phyloP scores from a whole-genome alignment of 768 basidiomycete species.

The Candolleomyces eurysporus region DNA sequence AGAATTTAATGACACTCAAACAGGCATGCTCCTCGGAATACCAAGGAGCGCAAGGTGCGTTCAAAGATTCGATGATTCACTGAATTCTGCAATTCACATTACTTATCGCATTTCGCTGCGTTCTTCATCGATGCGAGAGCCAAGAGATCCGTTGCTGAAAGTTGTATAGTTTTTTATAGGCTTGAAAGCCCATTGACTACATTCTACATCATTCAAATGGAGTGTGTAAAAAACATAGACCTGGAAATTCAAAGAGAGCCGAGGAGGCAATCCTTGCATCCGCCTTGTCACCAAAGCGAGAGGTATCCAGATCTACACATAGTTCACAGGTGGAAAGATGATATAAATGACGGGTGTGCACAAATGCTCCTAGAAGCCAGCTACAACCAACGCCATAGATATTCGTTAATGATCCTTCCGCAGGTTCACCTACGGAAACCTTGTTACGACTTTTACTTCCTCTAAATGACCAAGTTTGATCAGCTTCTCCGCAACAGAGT shows the following conservation, averaged over 20 bases:
- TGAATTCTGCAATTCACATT: slow-evolving; percentile 83
- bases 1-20: slow-evolving; percentile 71
- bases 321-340: slow-evolving; percentile 50
- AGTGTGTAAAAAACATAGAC: slow-evolving; percentile 27
- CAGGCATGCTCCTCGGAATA: slow-evolving; percentile 74
- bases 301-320: slow-evolving; percentile 21
- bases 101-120: slow-evolving; percentile 78
- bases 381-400: slow-evolving; percentile 29
- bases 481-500: slow-evolving; percentile 29
- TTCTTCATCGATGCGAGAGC: slow-evolving; percentile 81
- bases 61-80: slow-evolving; percentile 85
- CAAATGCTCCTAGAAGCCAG: slow-evolving; percentile 30
- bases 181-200: slow-evolving; percentile 22
- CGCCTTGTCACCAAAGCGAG: slow-evolving; percentile 8
- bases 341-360: slow-evolving; percentile 36
- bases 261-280: slow-evolving; percentile 1
- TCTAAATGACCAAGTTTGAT: slow-evolving; percentile 48
- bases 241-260: slow-evolving; percentile 16
- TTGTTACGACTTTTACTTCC: slow-evolving; percentile 84
- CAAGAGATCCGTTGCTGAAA: slow-evolving; percentile 61
- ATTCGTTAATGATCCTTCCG: slow-evolving; percentile 71
- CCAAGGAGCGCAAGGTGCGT: slow-evolving; percentile 76
- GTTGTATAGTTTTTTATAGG: slow-evolving; percentile 33
- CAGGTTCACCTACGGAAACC: slow-evolving; percentile 83
- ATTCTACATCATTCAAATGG: slow-evolving; percentile 21